Evolutionary conservation across 208 protist species (phyloP).

Genomic region (Acanthamoeba divionensis): DNA sequence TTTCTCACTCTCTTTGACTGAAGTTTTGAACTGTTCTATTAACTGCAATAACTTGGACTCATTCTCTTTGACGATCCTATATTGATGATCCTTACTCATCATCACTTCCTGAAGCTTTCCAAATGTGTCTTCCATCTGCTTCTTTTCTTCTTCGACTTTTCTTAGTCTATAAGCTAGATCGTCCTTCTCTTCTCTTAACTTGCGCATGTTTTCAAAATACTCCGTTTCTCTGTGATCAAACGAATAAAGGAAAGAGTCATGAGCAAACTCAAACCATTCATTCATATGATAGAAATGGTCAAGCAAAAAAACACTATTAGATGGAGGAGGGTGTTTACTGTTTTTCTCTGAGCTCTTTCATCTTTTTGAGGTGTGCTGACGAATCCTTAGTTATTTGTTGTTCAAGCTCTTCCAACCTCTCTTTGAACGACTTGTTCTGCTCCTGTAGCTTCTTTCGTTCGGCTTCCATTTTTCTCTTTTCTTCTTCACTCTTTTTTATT

Average conservation of each 20-base stretch:
- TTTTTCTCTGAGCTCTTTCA: too few species aligned
- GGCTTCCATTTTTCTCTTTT: not conserved
- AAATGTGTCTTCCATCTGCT: not conserved
- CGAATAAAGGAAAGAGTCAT: too few species aligned
- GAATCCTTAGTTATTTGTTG: too few species aligned
- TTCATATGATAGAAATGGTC: too few species aligned
- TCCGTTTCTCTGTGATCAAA: too few species aligned
- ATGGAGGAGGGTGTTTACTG: too few species aligned
- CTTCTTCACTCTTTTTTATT: not conserved
- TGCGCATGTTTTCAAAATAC: not conserved
- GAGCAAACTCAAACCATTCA: too few species aligned
- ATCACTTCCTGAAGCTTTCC: slow-evolving; percentile 29
- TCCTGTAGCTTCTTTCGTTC: not conserved
- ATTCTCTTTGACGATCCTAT: slow-evolving; percentile 30
- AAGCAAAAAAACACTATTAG: too few species aligned
- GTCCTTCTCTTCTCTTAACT: slow-evolving; percentile 33
- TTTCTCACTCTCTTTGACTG: slow-evolving; percentile 30
- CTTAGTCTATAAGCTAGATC: not conserved
- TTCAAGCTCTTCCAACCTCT: not conserved
- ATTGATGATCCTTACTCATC: slow-evolving; percentile 37
- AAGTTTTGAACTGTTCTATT: slow-evolving; percentile 31
- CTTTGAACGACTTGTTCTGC: too few species aligned
- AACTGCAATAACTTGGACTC: slow-evolving; percentile 2
- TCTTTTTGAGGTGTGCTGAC: too few species aligned
- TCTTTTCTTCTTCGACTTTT: not conserved